Conservation (phyloP, 768 basidiomycete species). For the Sistotremastrum suecicum region DNA sequence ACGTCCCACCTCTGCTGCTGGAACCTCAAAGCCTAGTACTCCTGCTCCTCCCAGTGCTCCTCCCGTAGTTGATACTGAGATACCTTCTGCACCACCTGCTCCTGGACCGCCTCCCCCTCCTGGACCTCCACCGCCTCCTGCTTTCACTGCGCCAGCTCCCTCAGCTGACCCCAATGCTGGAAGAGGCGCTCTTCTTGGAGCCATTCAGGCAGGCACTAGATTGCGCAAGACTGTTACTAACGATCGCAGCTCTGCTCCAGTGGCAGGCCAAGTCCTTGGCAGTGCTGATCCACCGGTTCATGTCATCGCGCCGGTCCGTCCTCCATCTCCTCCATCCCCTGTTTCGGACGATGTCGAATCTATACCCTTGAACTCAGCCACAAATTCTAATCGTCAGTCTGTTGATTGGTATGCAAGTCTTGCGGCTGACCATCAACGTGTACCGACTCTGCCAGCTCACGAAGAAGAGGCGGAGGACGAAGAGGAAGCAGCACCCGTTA, state of each 20-base stretch:
- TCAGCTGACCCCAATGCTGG: constrained; percentile 27
- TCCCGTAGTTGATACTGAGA: constrained; percentile 4
- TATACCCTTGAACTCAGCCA: constrained; percentile 7
- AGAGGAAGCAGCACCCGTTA: constrained; percentile 13
- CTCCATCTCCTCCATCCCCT: constrained; percentile 27
- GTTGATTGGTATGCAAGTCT: constrained; percentile 88
- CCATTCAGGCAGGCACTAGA: constrained; percentile 65
- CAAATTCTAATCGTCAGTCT: constrained; percentile 43
- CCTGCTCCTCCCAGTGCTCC: constrained; percentile 18
- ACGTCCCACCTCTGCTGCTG: constrained; percentile 41
- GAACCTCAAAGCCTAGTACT: constrained; percentile 11
- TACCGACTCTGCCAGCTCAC: constrained; percentile 32
- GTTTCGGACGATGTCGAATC: constrained; percentile 12
- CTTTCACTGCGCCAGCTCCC: constrained; percentile 19
- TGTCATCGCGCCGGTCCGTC: constrained; percentile 35
- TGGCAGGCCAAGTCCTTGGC: constrained; percentile 69
- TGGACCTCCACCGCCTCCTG: constrained; percentile 14
- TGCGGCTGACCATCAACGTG: constrained; percentile 51
- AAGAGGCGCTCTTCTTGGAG: constrained; percentile 50
- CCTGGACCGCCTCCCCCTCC: constrained; percentile 15
- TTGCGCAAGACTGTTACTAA: constrained; percentile 68
- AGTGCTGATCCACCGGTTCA: constrained; percentile 58
- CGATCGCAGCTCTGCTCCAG: constrained; percentile 59
- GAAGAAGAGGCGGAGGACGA: constrained; percentile 50
- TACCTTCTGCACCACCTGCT: constrained; percentile 12